Base-by-base conservation (phyloP, 306 rosid species). In the Cucurbita pepo region DNA sequence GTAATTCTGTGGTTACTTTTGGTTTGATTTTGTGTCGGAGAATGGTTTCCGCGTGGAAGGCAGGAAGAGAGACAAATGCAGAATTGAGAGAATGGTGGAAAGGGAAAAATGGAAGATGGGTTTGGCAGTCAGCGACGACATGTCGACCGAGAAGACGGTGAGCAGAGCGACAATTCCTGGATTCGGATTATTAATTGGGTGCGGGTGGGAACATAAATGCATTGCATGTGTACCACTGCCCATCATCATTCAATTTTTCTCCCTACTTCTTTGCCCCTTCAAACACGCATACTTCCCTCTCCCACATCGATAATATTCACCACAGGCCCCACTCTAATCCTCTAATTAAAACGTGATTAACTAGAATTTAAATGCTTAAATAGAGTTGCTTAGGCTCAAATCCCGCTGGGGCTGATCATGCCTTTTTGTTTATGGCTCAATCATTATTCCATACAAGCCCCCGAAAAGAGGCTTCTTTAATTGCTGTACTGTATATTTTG, bases 161-260 rank as follows among this genome's bases (percentile, higher is more conserved):
- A 47, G 37, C 73, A 67, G 57, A 25, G 56, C 73, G 73, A 69
- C 73, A 69, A 69, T 69, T 15, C 43, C 73, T 69, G 73, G 9
- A n/a, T 1, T 43, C 0, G 14, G 15, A 41, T 14, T 50, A 22
- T 19, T 63, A 11, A 65, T 43, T 30, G 45, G 44, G 73, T 69
- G 73, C 14, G 58, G 56, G 58, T 50, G 59, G 21, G 45, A 69
- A 50, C 74, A 50, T 69, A 30, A 69, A 50, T 71, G 75, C 75
- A 37, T 71, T 53, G 64, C 62, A 53, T 71, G 75, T 71, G 75
- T 71, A 52, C 63, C 18, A 34, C 61, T 43, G 45, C 63, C 63
- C 75, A 54, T 71, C 63, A 71, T 54, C 52, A 52, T 71, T 71
- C 62, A 71, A 37, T 71, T 36, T 43, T 36, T 53, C 50, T 34